These are phyloP conservation scores for Pythium dissotocum DNA, from an alignment of 352 stramenopile species.

Conservation along the genomic window DNA sequence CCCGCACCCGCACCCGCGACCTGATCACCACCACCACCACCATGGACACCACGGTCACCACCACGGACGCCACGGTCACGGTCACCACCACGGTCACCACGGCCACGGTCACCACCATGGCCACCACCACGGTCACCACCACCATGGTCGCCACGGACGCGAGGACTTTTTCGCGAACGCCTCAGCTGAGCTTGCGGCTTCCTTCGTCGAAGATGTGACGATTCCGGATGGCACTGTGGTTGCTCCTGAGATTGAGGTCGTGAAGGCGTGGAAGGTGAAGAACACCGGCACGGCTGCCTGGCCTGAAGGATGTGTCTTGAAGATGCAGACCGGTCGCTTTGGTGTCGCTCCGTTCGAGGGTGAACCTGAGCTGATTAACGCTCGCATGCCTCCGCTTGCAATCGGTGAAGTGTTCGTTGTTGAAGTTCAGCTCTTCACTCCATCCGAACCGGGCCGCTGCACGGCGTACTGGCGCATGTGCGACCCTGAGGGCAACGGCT, in stretches of 20 bases:
- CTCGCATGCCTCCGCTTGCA: constrained; percentile 23
- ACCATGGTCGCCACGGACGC: constrained; percentile 9
- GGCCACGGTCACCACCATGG: no score
- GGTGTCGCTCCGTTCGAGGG: constrained; percentile 29
- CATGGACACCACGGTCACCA: constrained; percentile 5
- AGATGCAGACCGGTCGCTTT: constrained; percentile 33
- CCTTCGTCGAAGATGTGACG: constrained; percentile 79
- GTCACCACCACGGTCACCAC: no score
- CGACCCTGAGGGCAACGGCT: constrained; percentile 31
- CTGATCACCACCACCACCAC: constrained; percentile 1
- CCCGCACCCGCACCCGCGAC: no score
- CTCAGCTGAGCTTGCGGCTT: constrained; percentile 34
- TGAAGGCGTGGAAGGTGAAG: constrained; percentile 78
- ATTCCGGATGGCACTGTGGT: constrained; percentile 75
- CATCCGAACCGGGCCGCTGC: constrained; percentile 32
- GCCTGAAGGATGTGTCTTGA: constrained; percentile 57
- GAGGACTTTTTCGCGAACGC: neutral
- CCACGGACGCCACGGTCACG: constrained; percentile 7
- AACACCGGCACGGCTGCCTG: constrained; percentile 60
- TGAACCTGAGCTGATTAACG: constrained; percentile 31
- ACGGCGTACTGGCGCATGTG: constrained; percentile 52
- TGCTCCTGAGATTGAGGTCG: constrained; percentile 42
- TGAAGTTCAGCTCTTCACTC: constrained; percentile 26
- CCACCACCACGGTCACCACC: no score
- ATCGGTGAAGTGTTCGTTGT: constrained; percentile 25